phyloP scores from a whole-genome alignment of 805 yeast genomes.

The Kuraishia piskuri region DNA sequence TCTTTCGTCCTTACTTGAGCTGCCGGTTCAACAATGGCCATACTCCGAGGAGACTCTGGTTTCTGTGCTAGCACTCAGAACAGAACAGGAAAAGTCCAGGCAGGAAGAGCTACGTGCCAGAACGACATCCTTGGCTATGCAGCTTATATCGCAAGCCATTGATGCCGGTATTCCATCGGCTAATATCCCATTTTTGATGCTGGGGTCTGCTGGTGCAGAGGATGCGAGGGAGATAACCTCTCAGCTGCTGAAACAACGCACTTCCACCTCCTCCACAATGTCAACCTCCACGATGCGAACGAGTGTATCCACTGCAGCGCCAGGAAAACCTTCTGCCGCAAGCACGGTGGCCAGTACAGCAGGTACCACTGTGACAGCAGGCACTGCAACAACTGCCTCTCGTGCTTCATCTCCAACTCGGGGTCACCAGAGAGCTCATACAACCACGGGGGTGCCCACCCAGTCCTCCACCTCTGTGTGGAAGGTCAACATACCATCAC shows the following conservation, averaged over 20 bases:
- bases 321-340: neutral
- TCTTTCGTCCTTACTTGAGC: conserved; percentile 1
- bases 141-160: conserved; percentile 19
- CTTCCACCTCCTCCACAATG: neutral
- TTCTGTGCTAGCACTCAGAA: conserved; percentile 25
- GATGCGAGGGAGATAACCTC: neutral
- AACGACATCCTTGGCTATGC: conserved; percentile 24
- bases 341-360: neutral
- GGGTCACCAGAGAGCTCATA: conserved; percentile 18
- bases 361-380: neutral
- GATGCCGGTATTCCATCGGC: neutral
- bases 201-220: neutral
- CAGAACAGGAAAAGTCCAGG: conserved; percentile 33
- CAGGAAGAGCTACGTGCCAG: conserved; percentile 27
- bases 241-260: neutral
- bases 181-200: neutral
- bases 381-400: conserved; percentile 1
- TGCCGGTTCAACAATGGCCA: conserved; percentile 17
- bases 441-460: conserved; percentile 12
- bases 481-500: conserved; percentile 22
- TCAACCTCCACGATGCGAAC: neutral
- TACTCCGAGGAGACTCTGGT: conserved; percentile 26
- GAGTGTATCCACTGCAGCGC: neutral
- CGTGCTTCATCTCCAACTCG: neutral
- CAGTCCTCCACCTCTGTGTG: conserved; percentile 21